Evolutionary conservation across 345 rosid genomes (phyloP), one percentile per base, ranked within the genome.

Genomic region (Sapria himalayana): DNA sequence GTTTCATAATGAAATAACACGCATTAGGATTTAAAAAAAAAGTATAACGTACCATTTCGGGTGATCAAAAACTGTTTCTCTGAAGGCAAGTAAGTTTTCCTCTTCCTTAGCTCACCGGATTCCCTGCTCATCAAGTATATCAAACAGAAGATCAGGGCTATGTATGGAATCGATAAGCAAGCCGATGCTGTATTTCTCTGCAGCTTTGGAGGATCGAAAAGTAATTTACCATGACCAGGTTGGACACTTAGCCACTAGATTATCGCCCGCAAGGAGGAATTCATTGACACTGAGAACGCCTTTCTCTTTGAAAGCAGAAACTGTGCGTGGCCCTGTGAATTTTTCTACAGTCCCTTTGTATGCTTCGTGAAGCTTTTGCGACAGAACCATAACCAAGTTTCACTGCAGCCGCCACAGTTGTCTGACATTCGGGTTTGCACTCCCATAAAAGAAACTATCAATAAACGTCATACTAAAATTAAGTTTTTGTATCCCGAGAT

Each of bases 181-280:
- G n/a, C n/a, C n/a, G n/a, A n/a, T n/a, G n/a, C n/a, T n/a, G n/a
- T n/a, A n/a, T n/a, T n/a, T n/a, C n/a, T n/a, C n/a, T n/a, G n/a
- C n/a, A n/a, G n/a, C n/a, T n/a, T n/a, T n/a, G 43, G 7, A 12
- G 8, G 10, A 21, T 0, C 16, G n/a, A 23, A 49, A 14, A 9
- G 22, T 7, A 35, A 22, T 19, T 38, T 64, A 82, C 99, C 99
- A 89, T 19, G 95, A 89, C 99, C 99, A 84, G 48, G 99, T 89
- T 14, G 99, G 99, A 61, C 99, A 89, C 61, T 89, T 89, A 40
- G 93, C 66, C 56, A 84, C 98, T 53, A 89, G 95, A 56, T 91
- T 91, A 46, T 91, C 93, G 0, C 99, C 99, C 44, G 95, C 95
- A 43, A 82, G 60, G 36, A 77, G 43, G 55, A 89, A 82, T 55